These are phyloP conservation scores for Wickerhamiella kurtzmanii DNA, from an alignment of 805 yeast species.

Conservation along the genomic window DNA sequence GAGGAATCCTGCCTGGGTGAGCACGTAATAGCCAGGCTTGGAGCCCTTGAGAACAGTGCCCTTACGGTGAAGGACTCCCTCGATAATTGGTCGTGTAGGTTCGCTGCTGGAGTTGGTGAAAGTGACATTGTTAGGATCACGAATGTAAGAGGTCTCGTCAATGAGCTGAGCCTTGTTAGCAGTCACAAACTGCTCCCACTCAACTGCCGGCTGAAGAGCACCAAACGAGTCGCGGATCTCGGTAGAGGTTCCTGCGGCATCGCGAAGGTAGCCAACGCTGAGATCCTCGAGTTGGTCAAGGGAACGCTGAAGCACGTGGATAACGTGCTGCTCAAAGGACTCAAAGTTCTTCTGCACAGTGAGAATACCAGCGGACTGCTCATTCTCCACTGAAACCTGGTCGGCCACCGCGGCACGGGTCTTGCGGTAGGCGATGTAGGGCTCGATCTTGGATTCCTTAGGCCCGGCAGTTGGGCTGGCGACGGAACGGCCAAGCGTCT, in stretches of 20 bases:
- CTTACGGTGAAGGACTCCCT: constrained; percentile 34
- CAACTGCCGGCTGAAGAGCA: constrained; percentile 29
- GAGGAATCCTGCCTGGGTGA: constrained; percentile 33
- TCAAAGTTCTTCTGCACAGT: constrained; percentile 30
- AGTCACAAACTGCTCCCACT: constrained; percentile 32
- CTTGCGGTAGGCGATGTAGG: constrained; percentile 31
- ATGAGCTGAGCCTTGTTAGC: constrained; percentile 26
- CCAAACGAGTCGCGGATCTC: constrained; percentile 24
- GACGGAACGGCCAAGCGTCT: constrained; percentile 24
- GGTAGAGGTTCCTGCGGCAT: constrained; percentile 21
- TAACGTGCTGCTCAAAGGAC: constrained; percentile 32
- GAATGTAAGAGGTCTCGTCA: constrained; percentile 24
- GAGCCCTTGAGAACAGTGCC: constrained; percentile 31
- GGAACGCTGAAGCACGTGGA: constrained; percentile 30
- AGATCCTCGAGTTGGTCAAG: constrained; percentile 24
- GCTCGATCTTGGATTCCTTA: constrained; percentile 32
- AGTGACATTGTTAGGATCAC: constrained; percentile 26
- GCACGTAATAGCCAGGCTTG: constrained; percentile 32
- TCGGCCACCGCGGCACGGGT: constrained; percentile 26
- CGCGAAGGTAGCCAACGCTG: constrained; percentile 23
- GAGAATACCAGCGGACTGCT: constrained; percentile 31
- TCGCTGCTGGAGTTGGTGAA: constrained; percentile 30
- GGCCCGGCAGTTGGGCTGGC: constrained; percentile 20
- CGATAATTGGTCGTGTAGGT: constrained; percentile 32
- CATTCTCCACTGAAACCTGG: constrained; percentile 34